These are phyloP conservation scores for Apophysomyces ossiformis DNA, from an alignment of 371 early-diverging fungal genomes.

Conservation along the genomic window DNA sequence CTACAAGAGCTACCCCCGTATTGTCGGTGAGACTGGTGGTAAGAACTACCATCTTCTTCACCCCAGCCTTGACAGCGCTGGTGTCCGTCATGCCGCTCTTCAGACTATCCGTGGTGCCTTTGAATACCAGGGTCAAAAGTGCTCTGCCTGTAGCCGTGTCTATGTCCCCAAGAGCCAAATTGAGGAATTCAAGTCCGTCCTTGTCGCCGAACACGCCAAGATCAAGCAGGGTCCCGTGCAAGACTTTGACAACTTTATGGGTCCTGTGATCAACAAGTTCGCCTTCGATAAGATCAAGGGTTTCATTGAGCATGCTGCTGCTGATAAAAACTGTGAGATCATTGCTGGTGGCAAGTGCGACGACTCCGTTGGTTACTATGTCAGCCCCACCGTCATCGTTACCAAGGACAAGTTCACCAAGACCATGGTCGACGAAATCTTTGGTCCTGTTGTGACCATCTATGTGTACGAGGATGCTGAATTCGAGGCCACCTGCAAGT, in stretches of 20 bases:
- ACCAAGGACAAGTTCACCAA: conserved; percentile 86
- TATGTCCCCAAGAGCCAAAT: conserved; percentile 89
- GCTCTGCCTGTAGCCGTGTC: conserved; percentile 91
- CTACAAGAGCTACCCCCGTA: conserved; percentile 94
- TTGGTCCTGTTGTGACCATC: conserved; percentile 96
- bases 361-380: conserved; percentile 88
- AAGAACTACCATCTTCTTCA: conserved; percentile 98
- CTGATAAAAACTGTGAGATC: conserved; percentile 69
- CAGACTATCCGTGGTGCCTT: conserved; percentile 94
- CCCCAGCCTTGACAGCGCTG: conserved; percentile 65
- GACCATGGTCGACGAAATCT: conserved; percentile 95
- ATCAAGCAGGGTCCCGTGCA: conserved; percentile 87
- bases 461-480: conserved; percentile 90
- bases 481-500: conserved; percentile 72
- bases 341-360: conserved; percentile 84
- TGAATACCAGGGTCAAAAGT: conserved; percentile 98
- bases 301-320: conserved; percentile 82
- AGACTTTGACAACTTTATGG: conserved; percentile 80
- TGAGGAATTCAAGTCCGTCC: conserved; percentile 72
- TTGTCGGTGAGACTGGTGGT: conserved; percentile 98
- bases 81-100: conserved; percentile 59
- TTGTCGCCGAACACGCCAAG: conserved; percentile 70
- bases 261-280: conserved; percentile 86
- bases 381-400: conserved; percentile 91
- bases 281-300: conserved; percentile 94